These are phyloP conservation scores for Mediolabrus comicus DNA, from an alignment of 108 stramenopile genomes.

Conservation along the genomic window DNA sequence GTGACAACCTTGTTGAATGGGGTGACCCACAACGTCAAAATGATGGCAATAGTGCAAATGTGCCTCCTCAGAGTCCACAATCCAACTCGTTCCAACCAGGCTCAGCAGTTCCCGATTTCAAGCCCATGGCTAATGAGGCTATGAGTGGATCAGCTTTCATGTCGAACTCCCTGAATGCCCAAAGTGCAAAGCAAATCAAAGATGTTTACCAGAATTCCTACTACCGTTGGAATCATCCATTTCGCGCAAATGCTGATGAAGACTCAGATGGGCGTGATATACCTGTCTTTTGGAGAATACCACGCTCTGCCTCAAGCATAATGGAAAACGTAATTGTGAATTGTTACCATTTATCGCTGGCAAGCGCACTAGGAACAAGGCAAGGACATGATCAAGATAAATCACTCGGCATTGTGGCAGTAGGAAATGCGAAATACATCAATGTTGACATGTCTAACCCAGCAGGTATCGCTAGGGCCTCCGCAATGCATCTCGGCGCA, in stretches of 20 bases:
- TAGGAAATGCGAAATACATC: constrained; percentile 32
- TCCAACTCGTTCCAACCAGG: background rate
- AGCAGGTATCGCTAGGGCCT: constrained; percentile 25
- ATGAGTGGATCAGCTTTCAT: constrained; percentile 13
- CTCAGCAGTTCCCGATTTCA: background rate
- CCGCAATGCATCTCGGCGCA: constrained; percentile 18
- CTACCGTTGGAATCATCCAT: constrained; percentile 40
- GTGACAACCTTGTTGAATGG: constrained; percentile 4
- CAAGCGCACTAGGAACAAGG: constrained; percentile 25
- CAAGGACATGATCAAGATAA: constrained; percentile 26
- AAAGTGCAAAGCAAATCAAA: constrained; percentile 20
- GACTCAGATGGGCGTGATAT: constrained; percentile 20
- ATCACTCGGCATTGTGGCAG: constrained; percentile 12
- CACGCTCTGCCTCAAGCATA: constrained; percentile 16
- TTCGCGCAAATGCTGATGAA: constrained; percentile 2
- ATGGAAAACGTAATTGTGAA: constrained; percentile 31
- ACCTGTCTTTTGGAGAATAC: constrained; percentile 45
- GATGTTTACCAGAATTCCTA: constrained; percentile 24
- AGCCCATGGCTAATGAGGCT: constrained; percentile 8
- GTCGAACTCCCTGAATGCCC: constrained; percentile 13
- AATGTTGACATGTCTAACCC: constrained; percentile 41
- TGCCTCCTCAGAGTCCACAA: background rate
- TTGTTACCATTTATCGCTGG: constrained; percentile 33
- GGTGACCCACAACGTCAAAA: background rate
- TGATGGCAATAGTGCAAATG: background rate